phyloP scores from a whole-genome alignment of 2,329 filamentous ascomycete genomes.

The Salinomyces thailandicus region DNA sequence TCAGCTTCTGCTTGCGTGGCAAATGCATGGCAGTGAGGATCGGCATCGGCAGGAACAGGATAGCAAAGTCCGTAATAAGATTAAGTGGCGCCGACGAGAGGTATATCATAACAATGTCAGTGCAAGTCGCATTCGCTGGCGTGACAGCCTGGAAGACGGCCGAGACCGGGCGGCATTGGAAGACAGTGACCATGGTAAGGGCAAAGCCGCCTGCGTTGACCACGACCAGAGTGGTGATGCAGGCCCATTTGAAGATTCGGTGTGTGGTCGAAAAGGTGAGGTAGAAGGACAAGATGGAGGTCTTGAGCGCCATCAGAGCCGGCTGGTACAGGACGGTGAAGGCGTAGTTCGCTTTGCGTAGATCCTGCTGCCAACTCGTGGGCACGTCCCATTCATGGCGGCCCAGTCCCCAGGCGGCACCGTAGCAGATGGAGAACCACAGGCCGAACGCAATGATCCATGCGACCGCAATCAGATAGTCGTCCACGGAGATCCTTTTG shows the following conservation, averaged over 20 bases:
- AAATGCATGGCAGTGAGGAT: conserved; percentile 79
- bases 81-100: conserved; percentile 77
- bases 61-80: conserved; percentile 80
- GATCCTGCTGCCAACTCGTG: conserved; percentile 34
- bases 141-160: conserved; percentile 52
- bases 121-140: conserved; percentile 42
- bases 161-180: conserved; percentile 68
- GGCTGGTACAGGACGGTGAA: conserved; percentile 64
- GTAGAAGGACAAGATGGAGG: conserved; percentile 87
- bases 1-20: conserved; percentile 75
- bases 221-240: conserved; percentile 64
- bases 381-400: conserved; percentile 53
- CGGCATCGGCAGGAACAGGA: conserved; percentile 78
- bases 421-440: conserved; percentile 55
- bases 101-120: conserved; percentile 53
- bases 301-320: conserved; percentile 81
- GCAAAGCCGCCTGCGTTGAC: conserved; percentile 71
- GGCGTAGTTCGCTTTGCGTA: conserved; percentile 50
- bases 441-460: conserved; percentile 64
- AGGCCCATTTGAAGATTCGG: conserved; percentile 65
- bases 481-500: conserved; percentile 60
- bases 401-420: conserved; percentile 56
- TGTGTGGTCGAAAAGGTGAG: conserved; percentile 71
- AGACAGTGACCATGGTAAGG: conserved; percentile 75
- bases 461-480: conserved; percentile 69